Conservation (phyloP, 1,284 basidiomycete genomes). For the Marasmius fiardii region DNA sequence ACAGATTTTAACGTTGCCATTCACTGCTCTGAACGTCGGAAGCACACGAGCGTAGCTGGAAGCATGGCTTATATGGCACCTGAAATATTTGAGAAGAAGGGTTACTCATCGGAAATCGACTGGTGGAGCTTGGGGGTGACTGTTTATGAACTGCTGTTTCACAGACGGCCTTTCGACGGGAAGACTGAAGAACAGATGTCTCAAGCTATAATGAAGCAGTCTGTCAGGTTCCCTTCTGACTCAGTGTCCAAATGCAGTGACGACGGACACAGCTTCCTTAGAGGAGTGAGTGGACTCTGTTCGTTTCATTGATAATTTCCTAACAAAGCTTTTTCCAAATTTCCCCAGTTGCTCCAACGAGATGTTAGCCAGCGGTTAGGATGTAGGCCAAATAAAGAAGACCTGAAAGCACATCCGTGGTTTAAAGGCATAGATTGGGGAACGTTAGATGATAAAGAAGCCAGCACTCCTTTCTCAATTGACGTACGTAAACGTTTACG, state of each 20-base stretch:
- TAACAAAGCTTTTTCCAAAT: no score
- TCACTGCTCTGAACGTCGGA: constrained; percentile 85
- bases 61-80: constrained; percentile 99
- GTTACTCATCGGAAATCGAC: constrained; percentile 88
- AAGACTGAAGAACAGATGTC: constrained; percentile 83
- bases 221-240: constrained; percentile 61
- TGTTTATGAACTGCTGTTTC: constrained; percentile 87
- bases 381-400: constrained; percentile 59
- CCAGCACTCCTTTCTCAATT: constrained; percentile 85
- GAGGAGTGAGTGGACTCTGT: constrained; percentile 39
- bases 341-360: constrained; percentile 87
- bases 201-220: constrained; percentile 72
- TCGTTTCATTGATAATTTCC: constrained; percentile 3
- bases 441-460: constrained; percentile 69
- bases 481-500: constrained; percentile 57
- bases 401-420: constrained; percentile 87
- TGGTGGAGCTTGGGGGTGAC: constrained; percentile 96
- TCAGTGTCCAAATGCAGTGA: constrained; percentile 42
- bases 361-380: constrained; percentile 81
- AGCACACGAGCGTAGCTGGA: constrained; percentile 91
- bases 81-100: constrained; percentile 76
- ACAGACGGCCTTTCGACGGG: constrained; percentile 86
- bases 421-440: constrained; percentile 83
- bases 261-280: constrained; percentile 39
- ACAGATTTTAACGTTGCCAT: constrained; percentile 99